Conservation (phyloP, 2,329 filamentous ascomycete species). For the Colletotrichum agaves region DNA sequence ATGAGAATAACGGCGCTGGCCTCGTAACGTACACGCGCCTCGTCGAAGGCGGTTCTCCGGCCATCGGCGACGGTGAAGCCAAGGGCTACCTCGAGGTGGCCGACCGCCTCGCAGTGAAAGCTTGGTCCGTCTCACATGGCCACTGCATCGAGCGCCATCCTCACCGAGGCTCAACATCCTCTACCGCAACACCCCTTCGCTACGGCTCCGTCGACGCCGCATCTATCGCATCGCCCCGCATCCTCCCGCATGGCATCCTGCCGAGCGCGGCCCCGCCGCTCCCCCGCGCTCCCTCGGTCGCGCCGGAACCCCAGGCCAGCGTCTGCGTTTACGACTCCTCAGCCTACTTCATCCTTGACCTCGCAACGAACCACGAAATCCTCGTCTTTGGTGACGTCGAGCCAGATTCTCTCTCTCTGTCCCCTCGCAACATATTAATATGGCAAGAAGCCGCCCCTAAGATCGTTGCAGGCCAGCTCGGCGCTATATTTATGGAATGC, state of each 20-base stretch:
- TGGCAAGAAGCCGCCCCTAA: constrained; percentile 93
- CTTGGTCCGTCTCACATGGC: constrained; percentile 89
- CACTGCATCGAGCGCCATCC: constrained; percentile 79
- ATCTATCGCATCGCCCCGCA: constrained; percentile 39
- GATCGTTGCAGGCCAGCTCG: constrained; percentile 76
- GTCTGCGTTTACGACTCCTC: constrained; percentile 86
- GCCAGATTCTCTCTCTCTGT: constrained; percentile 85
- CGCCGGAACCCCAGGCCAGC: constrained; percentile 49
- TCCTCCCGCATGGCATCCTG: constrained; percentile 25
- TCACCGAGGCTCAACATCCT: constrained; percentile 64
- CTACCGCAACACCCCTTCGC: constrained; percentile 32
- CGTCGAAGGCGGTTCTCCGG: constrained; percentile 87
- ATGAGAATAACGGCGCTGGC: constrained; percentile 94
- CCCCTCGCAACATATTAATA: constrained; percentile 81
- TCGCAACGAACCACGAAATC: constrained; percentile 76
- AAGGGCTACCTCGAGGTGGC: constrained; percentile 89
- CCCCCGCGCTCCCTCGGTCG: constrained; percentile 22
- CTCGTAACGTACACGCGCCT: constrained; percentile 91
- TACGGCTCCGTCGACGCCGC: constrained; percentile 47
- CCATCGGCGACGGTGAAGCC: constrained; percentile 81
- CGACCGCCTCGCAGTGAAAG: constrained; percentile 88
- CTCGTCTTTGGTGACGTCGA: constrained; percentile 97
- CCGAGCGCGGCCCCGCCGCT: neutral
- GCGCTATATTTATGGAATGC: constrained; percentile 93
- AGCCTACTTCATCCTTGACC: constrained; percentile 90